Base-by-base conservation (phyloP, 2,329 filamentous ascomycete species). In the Atkinsonella texensis region DNA sequence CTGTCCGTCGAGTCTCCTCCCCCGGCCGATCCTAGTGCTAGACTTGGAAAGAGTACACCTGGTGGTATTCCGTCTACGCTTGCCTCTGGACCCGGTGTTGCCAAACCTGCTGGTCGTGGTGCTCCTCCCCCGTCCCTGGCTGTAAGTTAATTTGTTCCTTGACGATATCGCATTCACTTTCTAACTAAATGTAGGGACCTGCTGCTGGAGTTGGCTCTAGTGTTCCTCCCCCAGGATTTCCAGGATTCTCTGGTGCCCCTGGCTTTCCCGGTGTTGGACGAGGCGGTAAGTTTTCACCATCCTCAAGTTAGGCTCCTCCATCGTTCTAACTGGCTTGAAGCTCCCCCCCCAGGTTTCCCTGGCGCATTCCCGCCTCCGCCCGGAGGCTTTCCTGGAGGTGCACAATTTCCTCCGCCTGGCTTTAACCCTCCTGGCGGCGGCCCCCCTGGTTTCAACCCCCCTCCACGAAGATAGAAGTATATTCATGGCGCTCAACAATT, bases 1-100 rank as follows among this genome's bases (percentile, higher is more conserved):
- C 81, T 95, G 55, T 95, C 91, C 9, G 90, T 96, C 57, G 94
- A 98, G 65, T 94, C 91, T 53, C 91, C 93, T 51, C 93, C 93
- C 46, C 91, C 94, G 10, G 88, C 90, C 62, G 93, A 98, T 63
- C 91, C 93, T 51, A 88, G 89, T 60, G 83, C 91, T 47, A 81
- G 93, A 70, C 79, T 98, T 56, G 93, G 90, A 64, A 85, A 86
- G 68, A 81, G 79, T 58, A 81, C 81, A 32, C 77, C 85, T 33
- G 80, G 83, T 54, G 85, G 84, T 53, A 76, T 80, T 38, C 73
- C 85, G 42, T 81, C 85, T 50, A 81, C 85, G 39, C 75, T 96
- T 59, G 77, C 84, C 55, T 81, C 89, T 59, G 93, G 93, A 48
- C 87, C 90, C 56, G 93, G 93, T 62, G 89, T 97, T 59, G 85